Evolutionary conservation across 1,139 yeast species (phyloP), one percentile per base, ranked within the genome.

Genomic region (Saccharomyces uvarum): DNA sequence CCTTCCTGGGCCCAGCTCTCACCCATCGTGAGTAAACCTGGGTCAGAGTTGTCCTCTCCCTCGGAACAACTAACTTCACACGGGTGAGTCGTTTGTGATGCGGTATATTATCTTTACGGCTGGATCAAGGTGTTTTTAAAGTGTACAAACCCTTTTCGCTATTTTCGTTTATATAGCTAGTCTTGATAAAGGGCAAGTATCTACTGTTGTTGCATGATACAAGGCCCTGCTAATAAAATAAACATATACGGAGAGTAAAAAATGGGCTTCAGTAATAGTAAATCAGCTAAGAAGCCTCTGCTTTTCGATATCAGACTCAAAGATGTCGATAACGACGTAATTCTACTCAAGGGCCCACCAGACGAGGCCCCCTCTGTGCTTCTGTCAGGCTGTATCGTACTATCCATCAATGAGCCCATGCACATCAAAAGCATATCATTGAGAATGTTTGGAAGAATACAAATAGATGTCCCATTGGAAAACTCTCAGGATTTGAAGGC

Each of bases 321-420:
- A 53, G 80, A 86, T 51, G 72, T 77, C 14, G 90, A 86, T 51
- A 85, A 83, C 58, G 93, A 88, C 64, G 91, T 88, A 11, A 71
- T 89, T 24, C 82, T 89, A 2, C 69, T 90, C 46, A 83, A 89
- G 62, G 97, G 97, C 0, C 63, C 81, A 2, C 80, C 84, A 2
- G 77, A 78, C 50, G 90, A 84, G 55, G 95, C 96, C 0, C 77
- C 87, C 0, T 83, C 95, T 1, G 86, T 81, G 2, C 71, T 84
- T n/a, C 68, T 90, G 42, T 73, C 83, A 0, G 97, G 97, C 4
- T 81, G 81, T 38, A 82, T 90, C 29, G 88, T 84, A 1, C 71
- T 90, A 47, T 78, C 90, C 0, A 81, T 86, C 1, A 74, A 78
- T 31, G 97, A 90, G 60, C 86, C 95, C 1, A 71, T 87, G 56